These are phyloP conservation scores for Brassica nigra DNA, from an alignment of 345 rosid species.

Conservation along the genomic window DNA sequence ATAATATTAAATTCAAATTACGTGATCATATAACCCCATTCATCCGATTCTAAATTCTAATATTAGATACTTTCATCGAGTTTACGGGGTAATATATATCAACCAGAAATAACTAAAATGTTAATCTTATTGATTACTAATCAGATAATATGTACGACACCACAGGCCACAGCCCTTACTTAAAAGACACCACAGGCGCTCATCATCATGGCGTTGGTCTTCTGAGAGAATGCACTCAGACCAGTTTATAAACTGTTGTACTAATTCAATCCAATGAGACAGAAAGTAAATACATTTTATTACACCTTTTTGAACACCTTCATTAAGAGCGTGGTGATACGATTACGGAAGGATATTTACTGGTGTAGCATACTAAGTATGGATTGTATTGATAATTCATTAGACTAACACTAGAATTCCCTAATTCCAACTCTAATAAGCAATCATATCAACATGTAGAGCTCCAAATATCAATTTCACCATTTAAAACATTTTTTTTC, in stretches of 20 bases:
- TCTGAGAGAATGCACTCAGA: not conserved
- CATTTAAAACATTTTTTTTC: slow-evolving; percentile 3
- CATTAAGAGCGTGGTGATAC: slow-evolving; percentile 13
- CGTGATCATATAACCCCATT: not conserved
- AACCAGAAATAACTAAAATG: not conserved
- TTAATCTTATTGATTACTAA: too few species aligned
- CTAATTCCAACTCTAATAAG: not conserved
- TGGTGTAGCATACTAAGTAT: not conserved
- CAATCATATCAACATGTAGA: not conserved
- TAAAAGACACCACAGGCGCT: not conserved
- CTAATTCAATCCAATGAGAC: slow-evolving; percentile 14
- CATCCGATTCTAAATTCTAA: not conserved
- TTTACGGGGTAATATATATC: slow-evolving; percentile 29
- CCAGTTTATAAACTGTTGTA: not conserved
- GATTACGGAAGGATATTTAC: not conserved
- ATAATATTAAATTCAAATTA: not conserved
- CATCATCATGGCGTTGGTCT: slow-evolving; percentile 15
- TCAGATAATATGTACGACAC: too few species aligned
- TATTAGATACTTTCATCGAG: slow-evolving; percentile 6
- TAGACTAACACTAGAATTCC: not conserved
- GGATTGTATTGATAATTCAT: not conserved
- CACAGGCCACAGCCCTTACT: too few species aligned
- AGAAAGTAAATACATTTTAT: not conserved
- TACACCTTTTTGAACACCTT: slow-evolving; percentile 18
- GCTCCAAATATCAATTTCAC: slow-evolving; percentile 47